phyloP scores from a whole-genome alignment of 805 yeast genomes.

The Wickerhamomyces hampshirensis region DNA sequence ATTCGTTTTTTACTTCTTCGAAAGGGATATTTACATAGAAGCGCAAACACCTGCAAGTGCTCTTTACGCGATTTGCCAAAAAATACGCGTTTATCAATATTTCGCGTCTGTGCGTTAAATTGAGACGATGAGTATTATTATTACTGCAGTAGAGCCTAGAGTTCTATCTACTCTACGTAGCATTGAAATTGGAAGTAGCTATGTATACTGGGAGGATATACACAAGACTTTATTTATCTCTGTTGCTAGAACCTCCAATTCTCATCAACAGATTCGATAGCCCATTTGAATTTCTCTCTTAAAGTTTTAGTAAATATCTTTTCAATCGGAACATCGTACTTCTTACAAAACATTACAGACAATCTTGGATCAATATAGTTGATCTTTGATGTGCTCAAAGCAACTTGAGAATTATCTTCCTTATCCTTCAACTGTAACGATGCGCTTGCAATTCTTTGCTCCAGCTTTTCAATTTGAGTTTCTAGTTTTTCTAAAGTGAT shows the following conservation, averaged over 20 bases:
- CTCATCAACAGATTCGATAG: conserved; percentile 84
- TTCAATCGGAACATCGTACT: conserved; percentile 84
- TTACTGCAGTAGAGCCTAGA: no score
- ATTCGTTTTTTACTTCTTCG: no score
- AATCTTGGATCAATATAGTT: conserved; percentile 94
- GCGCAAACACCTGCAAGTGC: no score
- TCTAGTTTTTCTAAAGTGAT: conserved; percentile 61
- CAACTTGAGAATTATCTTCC: conserved; percentile 91
- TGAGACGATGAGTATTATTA: no score
- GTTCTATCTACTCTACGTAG: no score
- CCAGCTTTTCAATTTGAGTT: conserved; percentile 65
- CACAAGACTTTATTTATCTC: not conserved
- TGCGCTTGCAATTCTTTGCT: conserved; percentile 63
- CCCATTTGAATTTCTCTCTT: conserved; percentile 93
- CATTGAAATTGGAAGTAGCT: no score
- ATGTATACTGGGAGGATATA: no score
- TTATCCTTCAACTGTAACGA: conserved; percentile 79
- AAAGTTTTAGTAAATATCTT: conserved; percentile 87
- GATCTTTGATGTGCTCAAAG: conserved; percentile 88
- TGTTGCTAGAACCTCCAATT: conserved; percentile 74
- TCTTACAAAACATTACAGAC: conserved; percentile 84
- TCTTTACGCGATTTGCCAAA: no score
- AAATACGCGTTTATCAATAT: no score
- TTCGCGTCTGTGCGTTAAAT: no score
- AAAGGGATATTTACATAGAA: conserved; percentile 7